These are phyloP conservation scores for Boletus fagicola DNA, from an alignment of 768 basidiomycete genomes.

Conservation along the genomic window DNA sequence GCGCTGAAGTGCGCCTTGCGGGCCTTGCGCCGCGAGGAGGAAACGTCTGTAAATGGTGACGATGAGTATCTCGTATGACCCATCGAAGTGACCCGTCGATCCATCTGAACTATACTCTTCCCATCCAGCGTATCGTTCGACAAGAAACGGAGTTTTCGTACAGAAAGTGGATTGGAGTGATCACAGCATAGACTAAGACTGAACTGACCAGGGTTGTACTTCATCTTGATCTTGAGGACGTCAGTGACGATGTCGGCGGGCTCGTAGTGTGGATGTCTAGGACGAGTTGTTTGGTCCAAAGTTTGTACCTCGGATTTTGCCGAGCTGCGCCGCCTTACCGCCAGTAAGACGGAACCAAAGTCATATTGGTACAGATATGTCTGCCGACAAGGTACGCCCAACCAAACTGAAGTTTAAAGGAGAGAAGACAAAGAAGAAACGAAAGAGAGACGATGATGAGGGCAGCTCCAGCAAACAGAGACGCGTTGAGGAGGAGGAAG, in stretches of 20 bases:
- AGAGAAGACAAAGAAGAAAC: slow-evolving; percentile 80
- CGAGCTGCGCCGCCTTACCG: slow-evolving; percentile 4
- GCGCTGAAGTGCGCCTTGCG: slow-evolving; percentile 98
- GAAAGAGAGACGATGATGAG: slow-evolving; percentile 59
- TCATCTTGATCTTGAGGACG: slow-evolving; percentile 73
- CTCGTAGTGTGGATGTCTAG: slow-evolving; percentile 21
- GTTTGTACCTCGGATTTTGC: slow-evolving; percentile 27
- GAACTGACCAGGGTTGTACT: slow-evolving; percentile 78
- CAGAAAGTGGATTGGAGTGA: slow-evolving; percentile 20
- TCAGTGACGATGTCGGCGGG: slow-evolving; percentile 48
- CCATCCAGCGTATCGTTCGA: slow-evolving; percentile 55
- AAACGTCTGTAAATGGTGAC: slow-evolving; percentile 58
- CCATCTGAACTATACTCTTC: slow-evolving; percentile 42
- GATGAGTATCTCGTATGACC: slow-evolving; percentile 32
- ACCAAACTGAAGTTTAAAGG: slow-evolving; percentile 88
- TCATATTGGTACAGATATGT: slow-evolving; percentile 26
- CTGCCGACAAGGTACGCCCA: slow-evolving; percentile 54
- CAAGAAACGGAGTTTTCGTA: slow-evolving; percentile 30
- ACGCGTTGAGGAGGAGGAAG: slow-evolving; percentile 57
- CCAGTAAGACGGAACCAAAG: neutral
- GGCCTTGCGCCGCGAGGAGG: slow-evolving; percentile 94
- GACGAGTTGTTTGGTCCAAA: slow-evolving; percentile 38
- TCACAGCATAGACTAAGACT: slow-evolving; percentile 18
- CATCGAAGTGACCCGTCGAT: slow-evolving; percentile 16
- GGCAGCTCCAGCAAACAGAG: slow-evolving; percentile 43